phyloP scores from a whole-genome alignment of 495 filamentous ascomycete genomes.

The Polyplosphaeria fusca region DNA sequence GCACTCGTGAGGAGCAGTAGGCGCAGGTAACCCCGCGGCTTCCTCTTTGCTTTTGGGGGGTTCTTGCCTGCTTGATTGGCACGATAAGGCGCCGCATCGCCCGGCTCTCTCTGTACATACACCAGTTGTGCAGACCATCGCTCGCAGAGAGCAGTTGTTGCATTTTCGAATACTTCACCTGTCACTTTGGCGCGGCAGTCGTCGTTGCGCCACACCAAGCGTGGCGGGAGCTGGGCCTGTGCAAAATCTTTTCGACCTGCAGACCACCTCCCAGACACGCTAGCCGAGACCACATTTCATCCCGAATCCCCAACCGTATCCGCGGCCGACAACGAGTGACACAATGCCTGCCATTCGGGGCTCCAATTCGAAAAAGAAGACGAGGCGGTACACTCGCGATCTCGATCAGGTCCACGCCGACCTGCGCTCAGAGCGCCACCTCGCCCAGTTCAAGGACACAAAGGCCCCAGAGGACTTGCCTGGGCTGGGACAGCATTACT shows the following conservation, averaged over 20 bases:
- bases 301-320: constrained; percentile 10
- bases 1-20: neutral
- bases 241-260: constrained; percentile 25
- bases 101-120: neutral
- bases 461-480: constrained; percentile 85
- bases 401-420: constrained; percentile 87
- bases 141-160: too few species aligned
- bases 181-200: neutral
- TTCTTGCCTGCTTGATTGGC: constrained; percentile 11
- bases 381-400: constrained; percentile 60
- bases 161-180: neutral
- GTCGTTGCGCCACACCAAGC: constrained; percentile 13
- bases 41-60: constrained; percentile 11
- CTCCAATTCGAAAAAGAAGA: constrained; percentile 52
- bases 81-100: constrained; percentile 7
- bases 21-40: constrained; percentile 2
- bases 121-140: too few species aligned
- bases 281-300: constrained; percentile 20
- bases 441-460: constrained; percentile 68
- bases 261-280: constrained; percentile 12
- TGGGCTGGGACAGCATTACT: constrained; percentile 78
- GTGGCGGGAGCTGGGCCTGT: neutral
- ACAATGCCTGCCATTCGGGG: constrained; percentile 45
- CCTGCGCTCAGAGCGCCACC: constrained; percentile 68
- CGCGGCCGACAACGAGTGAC: constrained; percentile 7